Percentiles rank a stretch among this genome's conserved stretches.
Evolutionary conservation across 352 stramenopile genomes (phyloP).

Genomic region (Globisporangium uncinulatum): DNA sequence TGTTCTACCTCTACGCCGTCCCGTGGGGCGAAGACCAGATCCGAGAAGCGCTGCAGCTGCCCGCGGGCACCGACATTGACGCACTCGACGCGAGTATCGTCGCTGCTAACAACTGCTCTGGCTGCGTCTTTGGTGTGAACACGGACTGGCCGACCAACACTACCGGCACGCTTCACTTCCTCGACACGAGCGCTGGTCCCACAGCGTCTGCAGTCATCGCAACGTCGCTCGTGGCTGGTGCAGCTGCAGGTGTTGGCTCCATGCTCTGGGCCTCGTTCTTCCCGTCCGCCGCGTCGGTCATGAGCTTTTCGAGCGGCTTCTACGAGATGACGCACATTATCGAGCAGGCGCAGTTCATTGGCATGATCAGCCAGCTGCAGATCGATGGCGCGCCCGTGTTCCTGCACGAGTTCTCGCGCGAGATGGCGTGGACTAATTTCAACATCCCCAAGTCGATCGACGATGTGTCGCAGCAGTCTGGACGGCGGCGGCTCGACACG

Average conservation of each 20-base stretch:
- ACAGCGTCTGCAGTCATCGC: constrained; percentile 63
- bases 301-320: constrained; percentile 67
- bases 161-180: constrained; percentile 57
- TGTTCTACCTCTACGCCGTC: constrained; percentile 68
- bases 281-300: constrained; percentile 47
- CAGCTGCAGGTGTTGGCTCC: constrained; percentile 39
- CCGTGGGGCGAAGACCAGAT: constrained; percentile 79
- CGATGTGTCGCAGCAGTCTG: constrained; percentile 15
- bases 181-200: constrained; percentile 62
- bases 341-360: constrained; percentile 80
- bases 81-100: constrained; percentile 44
- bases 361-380: constrained; percentile 78
- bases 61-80: constrained; percentile 39
- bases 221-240: constrained; percentile 52
- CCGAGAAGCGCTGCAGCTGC: constrained; percentile 38
- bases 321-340: constrained; percentile 86
- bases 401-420: constrained; percentile 73
- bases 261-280: constrained; percentile 73
- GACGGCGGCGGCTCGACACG: constrained; percentile 25
- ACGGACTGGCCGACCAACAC: constrained; percentile 77
- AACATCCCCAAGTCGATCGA: constrained; percentile 61
- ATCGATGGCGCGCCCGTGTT: constrained; percentile 71
- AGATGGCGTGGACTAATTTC: constrained; percentile 85
- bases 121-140: constrained; percentile 81
- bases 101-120: constrained; percentile 66